A percentile compares a stretch with the other conserved stretches of the same genome.
Conservation (phyloP, 192 early-diverging fungal species). For the Coemansia sp. region DNA sequence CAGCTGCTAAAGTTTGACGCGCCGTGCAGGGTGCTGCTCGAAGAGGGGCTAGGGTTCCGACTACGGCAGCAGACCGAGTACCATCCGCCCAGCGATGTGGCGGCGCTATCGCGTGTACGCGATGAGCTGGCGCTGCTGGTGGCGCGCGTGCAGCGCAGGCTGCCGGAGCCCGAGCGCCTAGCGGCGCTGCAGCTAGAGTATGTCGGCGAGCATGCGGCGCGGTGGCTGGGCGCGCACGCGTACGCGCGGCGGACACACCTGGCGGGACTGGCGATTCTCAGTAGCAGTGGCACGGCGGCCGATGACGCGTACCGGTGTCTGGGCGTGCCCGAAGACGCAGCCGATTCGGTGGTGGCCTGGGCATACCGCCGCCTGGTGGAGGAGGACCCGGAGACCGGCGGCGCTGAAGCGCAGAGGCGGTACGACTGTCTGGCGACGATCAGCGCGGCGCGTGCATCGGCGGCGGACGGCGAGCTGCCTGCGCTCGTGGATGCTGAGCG, state of each 20-base stretch:
- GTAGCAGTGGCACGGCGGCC: background rate
- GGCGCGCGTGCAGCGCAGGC: constrained; percentile 28
- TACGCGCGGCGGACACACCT: constrained; percentile 8
- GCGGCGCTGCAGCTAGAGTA: background rate
- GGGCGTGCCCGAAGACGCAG: constrained; percentile 53
- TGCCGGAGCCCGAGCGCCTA: constrained; percentile 29
- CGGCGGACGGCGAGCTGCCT: constrained; percentile 23
- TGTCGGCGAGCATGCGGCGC: background rate
- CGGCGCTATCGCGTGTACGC: constrained; percentile 21
- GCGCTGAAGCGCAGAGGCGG: constrained; percentile 17
- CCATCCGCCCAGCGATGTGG: constrained; percentile 20
- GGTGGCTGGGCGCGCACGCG: constrained; percentile 13
- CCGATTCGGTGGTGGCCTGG: constrained; percentile 57
- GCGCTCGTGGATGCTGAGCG: constrained; percentile 57
- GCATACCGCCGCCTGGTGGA: constrained; percentile 52
- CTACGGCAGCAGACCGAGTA: constrained; percentile 15
- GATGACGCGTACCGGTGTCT: constrained; percentile 32
- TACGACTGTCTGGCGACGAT: constrained; percentile 57
- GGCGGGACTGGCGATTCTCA: background rate
- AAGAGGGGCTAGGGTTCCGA: constrained; percentile 38
- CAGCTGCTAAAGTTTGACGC: constrained; percentile 41
- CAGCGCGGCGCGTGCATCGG: constrained; percentile 30
- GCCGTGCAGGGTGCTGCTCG: constrained; percentile 31
- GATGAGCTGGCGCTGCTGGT: constrained; percentile 32
- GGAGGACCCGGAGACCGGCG: constrained; percentile 51